phyloP scores from a whole-genome alignment of 129 eudicot genomes.

The Tagetes erecta region DNA sequence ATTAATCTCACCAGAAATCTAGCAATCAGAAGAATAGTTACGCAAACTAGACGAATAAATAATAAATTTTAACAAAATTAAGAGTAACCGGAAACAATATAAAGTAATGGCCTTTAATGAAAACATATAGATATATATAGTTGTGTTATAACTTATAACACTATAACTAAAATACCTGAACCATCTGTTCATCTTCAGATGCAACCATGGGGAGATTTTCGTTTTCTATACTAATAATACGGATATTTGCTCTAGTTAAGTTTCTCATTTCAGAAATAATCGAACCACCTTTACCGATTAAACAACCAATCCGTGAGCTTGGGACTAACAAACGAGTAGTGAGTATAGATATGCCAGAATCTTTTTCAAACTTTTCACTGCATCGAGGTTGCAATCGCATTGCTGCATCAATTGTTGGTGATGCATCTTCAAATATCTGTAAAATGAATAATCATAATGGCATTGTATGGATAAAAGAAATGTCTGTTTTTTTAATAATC shows the following conservation, averaged over 20 bases:
- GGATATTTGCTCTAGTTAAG: conserved; percentile 72
- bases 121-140: background rate
- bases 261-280: conserved; percentile 80
- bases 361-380: conserved; percentile 72
- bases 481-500: background rate
- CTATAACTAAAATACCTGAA: conserved; percentile 51
- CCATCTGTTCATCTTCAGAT: conserved; percentile 85
- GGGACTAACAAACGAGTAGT: conserved; percentile 82
- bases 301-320: conserved; percentile 81
- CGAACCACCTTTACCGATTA: conserved; percentile 91
- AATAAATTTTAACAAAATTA: background rate
- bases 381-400: conserved; percentile 86
- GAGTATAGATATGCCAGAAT: conserved; percentile 48
- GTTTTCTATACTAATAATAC: conserved; percentile 65
- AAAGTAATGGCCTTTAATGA: background rate
- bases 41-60: background rate
- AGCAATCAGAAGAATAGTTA: conserved; percentile 16
- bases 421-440: conserved; percentile 54
- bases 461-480: background rate
- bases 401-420: conserved; percentile 79
- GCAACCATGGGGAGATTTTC: conserved; percentile 85
- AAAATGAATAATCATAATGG: background rate
- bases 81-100: background rate
- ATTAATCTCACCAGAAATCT: conserved; percentile 79
- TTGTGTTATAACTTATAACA: background rate